Evolutionary conservation across 345 rosid genomes (phyloP).

Genomic region (Aquilaria sinensis): DNA sequence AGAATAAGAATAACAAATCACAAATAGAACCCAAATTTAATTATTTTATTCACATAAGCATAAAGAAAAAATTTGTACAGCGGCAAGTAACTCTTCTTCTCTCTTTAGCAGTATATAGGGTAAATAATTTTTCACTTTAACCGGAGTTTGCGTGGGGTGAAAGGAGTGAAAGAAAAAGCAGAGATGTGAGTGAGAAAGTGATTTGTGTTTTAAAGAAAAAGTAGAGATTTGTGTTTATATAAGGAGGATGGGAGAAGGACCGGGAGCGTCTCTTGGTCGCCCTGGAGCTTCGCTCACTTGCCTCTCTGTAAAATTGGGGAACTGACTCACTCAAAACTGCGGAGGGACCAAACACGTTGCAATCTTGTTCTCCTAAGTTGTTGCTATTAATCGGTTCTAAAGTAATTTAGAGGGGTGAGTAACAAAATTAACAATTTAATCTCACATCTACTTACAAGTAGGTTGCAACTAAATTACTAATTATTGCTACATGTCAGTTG

Average conservation of each 20-base stretch:
- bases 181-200: neutral
- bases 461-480: too few species aligned
- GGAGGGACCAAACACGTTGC: too few species aligned
- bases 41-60: neutral
- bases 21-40: neutral
- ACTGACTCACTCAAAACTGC: too few species aligned
- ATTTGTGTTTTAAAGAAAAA: neutral
- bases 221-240: neutral
- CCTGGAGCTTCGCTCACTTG: constrained; percentile 5
- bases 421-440: too few species aligned
- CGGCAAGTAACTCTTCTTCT: neutral
- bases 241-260: neutral
- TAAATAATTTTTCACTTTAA: neutral
- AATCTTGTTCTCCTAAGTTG: too few species aligned
- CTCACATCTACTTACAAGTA: too few species aligned
- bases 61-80: neutral
- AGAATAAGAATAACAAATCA: neutral
- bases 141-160: neutral
- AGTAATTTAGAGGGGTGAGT: too few species aligned
- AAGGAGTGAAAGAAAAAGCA: neutral
- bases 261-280: constrained; percentile 3
- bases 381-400: too few species aligned
- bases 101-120: too few species aligned
- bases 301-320: neutral
- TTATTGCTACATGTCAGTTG: too few species aligned